Evolutionary conservation across 108 stramenopile species (phyloP).

Genomic region (Skeletonema grethae): DNA sequence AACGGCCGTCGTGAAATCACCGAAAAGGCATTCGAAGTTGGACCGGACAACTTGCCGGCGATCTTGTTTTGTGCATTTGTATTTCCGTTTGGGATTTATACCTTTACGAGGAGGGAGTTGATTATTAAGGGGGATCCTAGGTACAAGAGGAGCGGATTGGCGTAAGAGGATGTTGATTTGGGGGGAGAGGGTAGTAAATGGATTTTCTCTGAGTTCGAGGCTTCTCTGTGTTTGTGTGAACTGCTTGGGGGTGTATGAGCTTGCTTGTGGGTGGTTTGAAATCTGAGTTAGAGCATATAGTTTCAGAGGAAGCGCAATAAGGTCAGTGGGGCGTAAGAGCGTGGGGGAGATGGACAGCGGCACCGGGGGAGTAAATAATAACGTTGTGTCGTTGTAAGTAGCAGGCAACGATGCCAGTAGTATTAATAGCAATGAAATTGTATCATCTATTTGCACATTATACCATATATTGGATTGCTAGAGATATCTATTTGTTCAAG

Average conservation of each 20-base stretch:
- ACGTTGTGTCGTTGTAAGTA: neutral
- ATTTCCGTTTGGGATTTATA: conserved; percentile 66
- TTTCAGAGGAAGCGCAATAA: no score
- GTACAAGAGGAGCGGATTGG: conserved; percentile 62
- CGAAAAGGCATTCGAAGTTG: conserved; percentile 60
- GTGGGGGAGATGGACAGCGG: no score
- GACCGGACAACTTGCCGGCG: conserved; percentile 32
- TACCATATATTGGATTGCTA: no score
- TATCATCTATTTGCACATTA: neutral
- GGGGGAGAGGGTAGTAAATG: neutral
- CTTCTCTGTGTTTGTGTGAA: no score
- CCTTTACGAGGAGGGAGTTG: conserved; percentile 63
- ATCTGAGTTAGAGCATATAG: no score
- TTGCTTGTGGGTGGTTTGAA: no score
- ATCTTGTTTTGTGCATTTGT: conserved; percentile 58
- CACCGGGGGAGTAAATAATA: no score
- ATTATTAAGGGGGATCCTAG: conserved; percentile 69
- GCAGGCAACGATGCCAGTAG: conserved; percentile 3
- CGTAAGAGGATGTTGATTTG: neutral
- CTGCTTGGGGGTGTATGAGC: no score
- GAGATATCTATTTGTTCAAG: conserved; percentile 6
- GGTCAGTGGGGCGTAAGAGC: no score
- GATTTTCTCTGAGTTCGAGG: neutral
- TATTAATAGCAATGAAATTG: neutral
- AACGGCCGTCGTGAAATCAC: conserved; percentile 87